Evolutionary conservation across 2,329 filamentous ascomycete species (phyloP).

Genomic region (Penicillium sp.): DNA sequence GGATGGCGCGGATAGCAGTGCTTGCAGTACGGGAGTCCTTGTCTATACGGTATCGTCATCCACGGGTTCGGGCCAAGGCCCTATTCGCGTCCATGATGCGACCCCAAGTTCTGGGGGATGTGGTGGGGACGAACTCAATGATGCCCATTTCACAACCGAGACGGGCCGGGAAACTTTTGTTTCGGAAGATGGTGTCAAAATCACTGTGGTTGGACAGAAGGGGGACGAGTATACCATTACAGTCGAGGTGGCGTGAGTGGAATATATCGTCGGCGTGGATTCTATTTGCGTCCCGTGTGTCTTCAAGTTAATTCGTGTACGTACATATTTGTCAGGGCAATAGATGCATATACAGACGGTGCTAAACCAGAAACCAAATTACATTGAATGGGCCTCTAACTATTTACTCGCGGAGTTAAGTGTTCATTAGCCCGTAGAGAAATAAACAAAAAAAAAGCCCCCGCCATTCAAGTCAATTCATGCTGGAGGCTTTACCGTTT

Average conservation of each 20-base stretch:
- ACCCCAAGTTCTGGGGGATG: neutral
- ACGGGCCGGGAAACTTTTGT: neutral
- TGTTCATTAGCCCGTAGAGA: no score
- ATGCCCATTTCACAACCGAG: neutral
- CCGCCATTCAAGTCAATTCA: no score
- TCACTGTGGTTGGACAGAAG: neutral
- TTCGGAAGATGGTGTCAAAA: neutral
- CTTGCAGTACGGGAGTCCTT: neutral
- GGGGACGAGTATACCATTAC: neutral
- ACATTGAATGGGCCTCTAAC: no score
- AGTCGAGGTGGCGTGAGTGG: neutral
- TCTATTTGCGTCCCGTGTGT: neutral
- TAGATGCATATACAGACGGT: no score
- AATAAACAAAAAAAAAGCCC: no score
- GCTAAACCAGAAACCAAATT: no score
- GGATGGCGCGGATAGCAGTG: neutral
- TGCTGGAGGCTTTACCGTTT: no score
- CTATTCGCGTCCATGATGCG: neutral
- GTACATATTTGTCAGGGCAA: no score
- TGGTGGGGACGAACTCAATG: neutral
- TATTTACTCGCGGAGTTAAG: no score
- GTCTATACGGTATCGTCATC: neutral
- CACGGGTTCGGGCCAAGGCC: neutral
- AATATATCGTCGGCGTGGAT: neutral
- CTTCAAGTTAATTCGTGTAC: no score